phyloP scores from a whole-genome alignment of 441 rosid species.

The Populus hybrid region DNA sequence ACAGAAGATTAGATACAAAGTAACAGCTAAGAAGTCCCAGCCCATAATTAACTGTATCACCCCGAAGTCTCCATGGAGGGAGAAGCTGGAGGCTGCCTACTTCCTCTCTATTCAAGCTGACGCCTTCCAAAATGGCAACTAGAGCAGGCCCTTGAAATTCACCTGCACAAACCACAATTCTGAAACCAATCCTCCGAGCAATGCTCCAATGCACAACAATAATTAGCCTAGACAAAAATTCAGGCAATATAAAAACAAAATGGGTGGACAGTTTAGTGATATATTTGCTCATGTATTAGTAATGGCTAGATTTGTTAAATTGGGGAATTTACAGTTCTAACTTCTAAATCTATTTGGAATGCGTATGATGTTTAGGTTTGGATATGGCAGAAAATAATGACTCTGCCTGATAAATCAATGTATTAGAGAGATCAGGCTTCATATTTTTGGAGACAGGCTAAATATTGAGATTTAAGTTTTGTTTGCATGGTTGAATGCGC shows the following conservation, averaged over 20 bases:
- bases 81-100: slow-evolving; percentile 91
- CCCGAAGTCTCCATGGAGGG: slow-evolving; percentile 94
- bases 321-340: neutral
- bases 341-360: neutral
- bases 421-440: neutral
- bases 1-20: slow-evolving; percentile 75
- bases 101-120: slow-evolving; percentile 85
- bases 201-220: slow-evolving; percentile 10
- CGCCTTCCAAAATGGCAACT: slow-evolving; percentile 89
- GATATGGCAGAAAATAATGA: neutral
- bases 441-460: neutral
- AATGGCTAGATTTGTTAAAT: neutral
- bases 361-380: neutral
- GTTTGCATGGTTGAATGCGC: neutral
- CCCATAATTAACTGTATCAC: slow-evolving; percentile 88
- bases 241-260: neutral
- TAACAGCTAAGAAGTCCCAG: slow-evolving; percentile 93
- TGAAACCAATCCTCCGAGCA: slow-evolving; percentile 21
- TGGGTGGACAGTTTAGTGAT: neutral
- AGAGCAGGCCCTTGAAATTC: slow-evolving; percentile 98
- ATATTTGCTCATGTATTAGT: neutral
- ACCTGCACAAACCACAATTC: slow-evolving; percentile 43
- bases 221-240: slow-evolving; percentile 2
- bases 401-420: neutral
- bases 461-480: neutral